phyloP scores from a whole-genome alignment of 805 yeast species.

The Zygoascus ofunaensis region DNA sequence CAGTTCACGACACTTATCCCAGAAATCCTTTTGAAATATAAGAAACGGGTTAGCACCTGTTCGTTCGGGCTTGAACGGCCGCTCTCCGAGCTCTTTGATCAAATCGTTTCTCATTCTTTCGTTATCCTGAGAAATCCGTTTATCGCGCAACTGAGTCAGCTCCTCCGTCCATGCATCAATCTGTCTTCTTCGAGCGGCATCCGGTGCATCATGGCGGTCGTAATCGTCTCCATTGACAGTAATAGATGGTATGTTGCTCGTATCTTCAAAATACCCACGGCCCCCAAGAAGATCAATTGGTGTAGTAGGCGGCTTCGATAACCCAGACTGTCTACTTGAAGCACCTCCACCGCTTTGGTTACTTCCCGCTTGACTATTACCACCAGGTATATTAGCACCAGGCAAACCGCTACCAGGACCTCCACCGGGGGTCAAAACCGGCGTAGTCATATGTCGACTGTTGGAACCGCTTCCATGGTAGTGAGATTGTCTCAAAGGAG shows the following conservation, averaged over 20 bases:
- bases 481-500: conserved; percentile 11
- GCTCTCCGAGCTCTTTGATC: conserved; percentile 30
- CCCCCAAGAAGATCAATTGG: background rate
- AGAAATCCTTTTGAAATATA: conserved; percentile 33
- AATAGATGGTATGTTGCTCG: background rate
- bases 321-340: background rate
- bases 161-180: conserved; percentile 2
- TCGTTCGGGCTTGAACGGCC: conserved; percentile 32
- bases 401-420: background rate
- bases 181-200: background rate
- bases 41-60: conserved; percentile 34
- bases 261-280: conserved; percentile 1
- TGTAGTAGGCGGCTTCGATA: background rate
- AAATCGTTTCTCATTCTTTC: conserved; percentile 29
- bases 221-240: background rate
- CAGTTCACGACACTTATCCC: conserved; percentile 32
- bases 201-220: background rate
- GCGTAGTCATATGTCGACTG: conserved; percentile 9
- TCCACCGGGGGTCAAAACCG: conserved; percentile 8
- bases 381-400: background rate
- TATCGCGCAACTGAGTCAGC: conserved; percentile 23
- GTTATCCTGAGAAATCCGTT: conserved; percentile 23
- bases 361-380: background rate
- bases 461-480: conserved; percentile 8
- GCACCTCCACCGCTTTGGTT: background rate